These are phyloP conservation scores for Eutrema heterophyllum DNA, from an alignment of 345 rosid species.

Conservation along the genomic window DNA sequence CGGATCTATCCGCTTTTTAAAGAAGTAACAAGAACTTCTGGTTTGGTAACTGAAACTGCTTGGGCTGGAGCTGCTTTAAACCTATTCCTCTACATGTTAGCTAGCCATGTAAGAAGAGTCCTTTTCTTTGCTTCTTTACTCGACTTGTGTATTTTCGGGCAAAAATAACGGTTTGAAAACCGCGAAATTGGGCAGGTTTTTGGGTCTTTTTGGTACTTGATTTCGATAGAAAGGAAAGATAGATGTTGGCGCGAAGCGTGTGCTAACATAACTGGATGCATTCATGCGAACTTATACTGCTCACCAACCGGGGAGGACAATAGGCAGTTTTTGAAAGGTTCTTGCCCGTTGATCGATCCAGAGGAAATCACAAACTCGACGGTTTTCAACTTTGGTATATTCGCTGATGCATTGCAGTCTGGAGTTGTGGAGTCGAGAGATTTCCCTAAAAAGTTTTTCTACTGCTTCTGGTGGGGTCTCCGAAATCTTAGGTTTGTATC, in stretches of 20 bases:
- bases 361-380: constrained; percentile 22
- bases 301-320: not conserved
- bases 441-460: constrained; percentile 33
- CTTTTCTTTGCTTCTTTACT: not conserved
- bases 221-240: constrained; percentile 37
- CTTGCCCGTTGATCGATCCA: constrained; percentile 25
- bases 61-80: constrained; percentile 42
- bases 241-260: constrained; percentile 40
- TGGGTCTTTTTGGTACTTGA: constrained; percentile 38
- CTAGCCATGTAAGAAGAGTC: constrained; percentile 31
- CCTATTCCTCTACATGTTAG: constrained; percentile 34
- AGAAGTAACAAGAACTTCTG: constrained; percentile 37
- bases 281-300: not conserved
- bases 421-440: constrained; percentile 29
- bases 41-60: constrained; percentile 36
- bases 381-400: constrained; percentile 37
- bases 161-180: not conserved
- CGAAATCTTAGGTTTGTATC: constrained; percentile 36
- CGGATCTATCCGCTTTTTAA: constrained; percentile 29
- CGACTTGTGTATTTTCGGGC: not conserved
- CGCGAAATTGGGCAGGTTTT: constrained; percentile 9
- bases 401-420: constrained; percentile 33
- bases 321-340: not conserved
- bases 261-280: not conserved
- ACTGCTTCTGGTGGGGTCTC: constrained; percentile 42